Percentiles rank a stretch among this genome's conserved stretches.
Evolutionary conservation across 441 rosid species (phyloP).

Genomic region (Syzygium malaccense): DNA sequence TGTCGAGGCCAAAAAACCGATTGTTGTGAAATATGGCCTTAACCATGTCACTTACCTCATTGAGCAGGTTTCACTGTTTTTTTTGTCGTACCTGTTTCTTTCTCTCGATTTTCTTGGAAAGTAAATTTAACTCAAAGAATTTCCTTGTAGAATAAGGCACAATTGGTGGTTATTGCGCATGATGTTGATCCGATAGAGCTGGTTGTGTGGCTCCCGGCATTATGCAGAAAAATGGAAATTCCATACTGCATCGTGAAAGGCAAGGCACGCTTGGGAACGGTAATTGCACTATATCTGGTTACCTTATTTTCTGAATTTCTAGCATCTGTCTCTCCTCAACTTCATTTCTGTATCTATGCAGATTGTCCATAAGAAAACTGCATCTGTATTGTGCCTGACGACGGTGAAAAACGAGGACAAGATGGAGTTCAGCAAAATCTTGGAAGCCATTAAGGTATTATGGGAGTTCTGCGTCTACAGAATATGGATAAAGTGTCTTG

Average conservation of each 20-base stretch:
- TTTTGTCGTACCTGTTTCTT: neutral
- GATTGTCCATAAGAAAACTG: constrained; percentile 1
- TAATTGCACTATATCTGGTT: constrained; percentile 3
- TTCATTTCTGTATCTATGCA: neutral
- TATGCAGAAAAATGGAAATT: constrained; percentile 93
- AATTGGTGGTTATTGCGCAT: constrained; percentile 84
- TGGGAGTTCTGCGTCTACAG: neutral
- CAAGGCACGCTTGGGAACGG: constrained; percentile 84
- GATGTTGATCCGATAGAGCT: constrained; percentile 94
- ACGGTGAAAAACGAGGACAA: constrained; percentile 1
- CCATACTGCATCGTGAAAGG: constrained; percentile 96
- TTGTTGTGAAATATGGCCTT: constrained; percentile 23
- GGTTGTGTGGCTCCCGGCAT: constrained; percentile 91
- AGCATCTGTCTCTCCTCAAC: neutral
- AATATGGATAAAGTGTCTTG: neutral
- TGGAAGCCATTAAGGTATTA: neutral
- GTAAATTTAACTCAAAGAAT: neutral
- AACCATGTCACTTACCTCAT: constrained; percentile 22
- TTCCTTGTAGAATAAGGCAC: constrained; percentile 72
- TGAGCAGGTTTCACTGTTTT: constrained; percentile 17
- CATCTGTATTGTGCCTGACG: neutral
- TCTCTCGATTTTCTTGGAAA: neutral
- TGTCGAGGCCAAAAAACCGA: constrained; percentile 17
- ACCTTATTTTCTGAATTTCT: neutral
- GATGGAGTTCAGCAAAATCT: neutral